Evolutionary conservation across 108 stramenopile genomes (phyloP).

Genomic region (Licmophora abbreviata): DNA sequence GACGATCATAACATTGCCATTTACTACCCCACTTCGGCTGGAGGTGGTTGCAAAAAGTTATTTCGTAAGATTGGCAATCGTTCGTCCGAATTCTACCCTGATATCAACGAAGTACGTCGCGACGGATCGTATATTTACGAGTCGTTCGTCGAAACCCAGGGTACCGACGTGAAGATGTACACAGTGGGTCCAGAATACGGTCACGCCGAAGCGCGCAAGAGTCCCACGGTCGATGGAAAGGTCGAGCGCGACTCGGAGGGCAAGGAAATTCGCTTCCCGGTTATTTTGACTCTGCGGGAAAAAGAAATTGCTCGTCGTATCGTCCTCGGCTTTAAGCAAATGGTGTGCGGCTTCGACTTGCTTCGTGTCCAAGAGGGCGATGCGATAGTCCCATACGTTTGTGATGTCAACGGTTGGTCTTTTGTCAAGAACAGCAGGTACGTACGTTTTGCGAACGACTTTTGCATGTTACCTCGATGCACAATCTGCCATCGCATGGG

Average conservation of each 20-base stretch:
- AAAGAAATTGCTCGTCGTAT: constrained; percentile 91
- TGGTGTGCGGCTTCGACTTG: constrained; percentile 98
- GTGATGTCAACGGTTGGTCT: constrained; percentile 99
- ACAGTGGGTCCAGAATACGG: constrained; percentile 97
- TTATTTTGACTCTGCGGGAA: constrained; percentile 90
- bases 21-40: constrained; percentile 94
- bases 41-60: constrained; percentile 95
- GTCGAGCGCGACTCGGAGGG: constrained; percentile 93
- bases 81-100: constrained; percentile 86
- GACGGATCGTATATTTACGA: constrained; percentile 96
- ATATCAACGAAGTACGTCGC: constrained; percentile 86
- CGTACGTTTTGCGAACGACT: constrained; percentile 8
- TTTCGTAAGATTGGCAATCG: constrained; percentile 94
- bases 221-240: constrained; percentile 94
- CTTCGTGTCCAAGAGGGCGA: constrained; percentile 77
- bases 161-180: constrained; percentile 99
- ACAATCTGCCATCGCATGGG: background rate
- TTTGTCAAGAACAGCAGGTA: constrained; percentile 92
- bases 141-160: constrained; percentile 95
- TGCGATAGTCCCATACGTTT: constrained; percentile 83
- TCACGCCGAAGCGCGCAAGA: constrained; percentile 97
- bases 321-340: constrained; percentile 88
- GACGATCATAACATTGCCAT: constrained; percentile 98
- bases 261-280: constrained; percentile 94
- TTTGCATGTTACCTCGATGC: background rate